Conservation (phyloP, 768 basidiomycete species). For the Russula sp. region DNA sequence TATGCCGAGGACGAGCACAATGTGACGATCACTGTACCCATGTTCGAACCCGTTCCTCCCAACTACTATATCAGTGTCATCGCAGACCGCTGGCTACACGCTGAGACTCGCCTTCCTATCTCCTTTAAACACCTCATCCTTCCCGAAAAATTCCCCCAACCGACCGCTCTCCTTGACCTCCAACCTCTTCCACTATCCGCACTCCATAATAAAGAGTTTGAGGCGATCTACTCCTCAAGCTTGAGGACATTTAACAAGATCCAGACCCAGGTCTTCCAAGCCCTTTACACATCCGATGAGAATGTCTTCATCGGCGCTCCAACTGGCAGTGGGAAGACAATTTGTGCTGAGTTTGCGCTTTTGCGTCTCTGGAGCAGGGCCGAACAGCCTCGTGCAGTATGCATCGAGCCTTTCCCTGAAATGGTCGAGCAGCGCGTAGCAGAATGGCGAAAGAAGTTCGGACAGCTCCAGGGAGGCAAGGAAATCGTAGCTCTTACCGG, state of each 20-base stretch:
- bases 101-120: constrained; percentile 90
- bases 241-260: constrained; percentile 96
- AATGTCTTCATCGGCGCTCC: constrained; percentile 97
- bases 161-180: constrained; percentile 89
- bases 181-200: constrained; percentile 87
- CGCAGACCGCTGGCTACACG: constrained; percentile 93
- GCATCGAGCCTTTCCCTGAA: constrained; percentile 95
- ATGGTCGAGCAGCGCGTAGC: constrained; percentile 89
- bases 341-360: constrained; percentile 94
- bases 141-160: constrained; percentile 92
- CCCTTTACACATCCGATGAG: constrained; percentile 92
- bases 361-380: constrained; percentile 91
- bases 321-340: constrained; percentile 94
- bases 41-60: constrained; percentile 95
- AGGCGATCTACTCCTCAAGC: constrained; percentile 73
- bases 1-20: constrained; percentile 94
- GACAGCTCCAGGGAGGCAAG: constrained; percentile 80
- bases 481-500: constrained; percentile 92
- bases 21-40: constrained; percentile 90
- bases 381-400: constrained; percentile 79
- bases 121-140: constrained; percentile 98
- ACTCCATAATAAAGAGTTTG: constrained; percentile 89
- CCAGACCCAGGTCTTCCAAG: constrained; percentile 98
- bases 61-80: constrained; percentile 97
- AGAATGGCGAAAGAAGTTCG: constrained; percentile 88